Conservation (phyloP, 2,329 filamentous ascomycete genomes). For the Colletotrichum salicis region DNA sequence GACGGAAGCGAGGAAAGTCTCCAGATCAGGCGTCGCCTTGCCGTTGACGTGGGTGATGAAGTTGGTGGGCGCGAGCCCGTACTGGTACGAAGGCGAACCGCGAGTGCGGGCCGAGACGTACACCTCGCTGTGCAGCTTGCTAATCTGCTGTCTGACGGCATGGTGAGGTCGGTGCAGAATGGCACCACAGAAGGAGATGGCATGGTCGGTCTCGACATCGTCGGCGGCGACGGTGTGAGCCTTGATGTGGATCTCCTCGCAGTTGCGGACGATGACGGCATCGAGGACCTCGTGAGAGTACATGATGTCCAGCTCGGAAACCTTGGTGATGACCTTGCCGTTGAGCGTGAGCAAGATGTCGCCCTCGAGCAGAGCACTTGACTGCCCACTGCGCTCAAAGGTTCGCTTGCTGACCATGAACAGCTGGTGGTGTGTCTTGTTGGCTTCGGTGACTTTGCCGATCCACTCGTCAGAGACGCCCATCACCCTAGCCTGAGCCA, state of each 20-base stretch:
- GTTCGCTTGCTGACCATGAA: conserved; percentile 98
- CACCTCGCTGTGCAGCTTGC: conserved; percentile 93
- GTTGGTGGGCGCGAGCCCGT: conserved; percentile 93
- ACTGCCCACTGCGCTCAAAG: conserved; percentile 65
- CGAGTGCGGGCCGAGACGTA: conserved; percentile 91
- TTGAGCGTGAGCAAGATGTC: conserved; percentile 94
- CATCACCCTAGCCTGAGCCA: conserved; percentile 97
- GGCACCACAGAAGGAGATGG: conserved; percentile 94
- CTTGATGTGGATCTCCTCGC: conserved; percentile 79
- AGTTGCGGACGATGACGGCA: conserved; percentile 86
- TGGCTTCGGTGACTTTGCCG: conserved; percentile 85
- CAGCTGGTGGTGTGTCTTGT: conserved; percentile 92
- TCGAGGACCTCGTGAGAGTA: conserved; percentile 87
- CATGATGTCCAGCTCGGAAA: conserved; percentile 95
- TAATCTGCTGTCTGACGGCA: conserved; percentile 96
- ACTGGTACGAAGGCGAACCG: conserved; percentile 87
- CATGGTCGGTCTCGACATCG: conserved; percentile 91
- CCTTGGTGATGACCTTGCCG: conserved; percentile 89
- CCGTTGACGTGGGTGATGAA: conserved; percentile 98
- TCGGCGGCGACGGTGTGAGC: conserved; percentile 88
- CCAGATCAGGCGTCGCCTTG: conserved; percentile 82
- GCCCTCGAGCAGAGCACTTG: conserved; percentile 79
- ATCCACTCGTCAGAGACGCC: conserved; percentile 97
- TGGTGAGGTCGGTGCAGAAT: conserved; percentile 94
- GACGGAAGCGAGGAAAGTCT: conserved; percentile 82